Evolutionary conservation across 371 early-diverging fungal genomes (phyloP).

Genomic region (Mortierella sp.): DNA sequence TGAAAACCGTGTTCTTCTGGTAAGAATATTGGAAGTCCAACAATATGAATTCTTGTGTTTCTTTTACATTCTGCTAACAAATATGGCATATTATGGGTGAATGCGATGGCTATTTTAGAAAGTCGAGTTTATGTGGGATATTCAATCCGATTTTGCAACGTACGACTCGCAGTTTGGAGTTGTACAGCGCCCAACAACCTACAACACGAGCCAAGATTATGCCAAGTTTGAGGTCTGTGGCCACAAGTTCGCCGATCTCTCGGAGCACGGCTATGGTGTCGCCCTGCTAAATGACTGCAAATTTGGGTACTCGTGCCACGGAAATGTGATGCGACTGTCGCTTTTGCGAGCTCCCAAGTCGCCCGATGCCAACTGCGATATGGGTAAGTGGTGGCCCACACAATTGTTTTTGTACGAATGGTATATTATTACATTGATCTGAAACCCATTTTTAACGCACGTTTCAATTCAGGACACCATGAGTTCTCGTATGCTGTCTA

Average conservation of each 20-base stretch:
- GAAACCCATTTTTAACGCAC: neutral
- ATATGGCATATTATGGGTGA: neutral
- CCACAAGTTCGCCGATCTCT: slow-evolving; percentile 95
- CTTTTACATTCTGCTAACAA: no score
- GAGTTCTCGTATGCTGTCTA: slow-evolving; percentile 91
- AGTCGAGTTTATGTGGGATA: slow-evolving; percentile 92
- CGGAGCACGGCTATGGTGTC: slow-evolving; percentile 95
- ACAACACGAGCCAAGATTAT: slow-evolving; percentile 93
- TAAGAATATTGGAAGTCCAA: slow-evolving; percentile 25
- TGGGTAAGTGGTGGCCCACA: slow-evolving; percentile 53
- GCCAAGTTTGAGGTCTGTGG: slow-evolving; percentile 97
- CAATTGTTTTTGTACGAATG: neutral
- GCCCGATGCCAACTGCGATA: slow-evolving; percentile 78
- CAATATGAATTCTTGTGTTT: neutral
- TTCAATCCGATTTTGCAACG: slow-evolving; percentile 86
- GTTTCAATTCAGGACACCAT: slow-evolving; percentile 66
- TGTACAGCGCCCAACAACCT: slow-evolving; percentile 93
- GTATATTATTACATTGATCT: neutral
- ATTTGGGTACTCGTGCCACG: slow-evolving; percentile 88
- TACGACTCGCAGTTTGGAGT: slow-evolving; percentile 97
- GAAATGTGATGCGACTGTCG: slow-evolving; percentile 85
- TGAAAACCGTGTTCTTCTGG: slow-evolving; percentile 89
- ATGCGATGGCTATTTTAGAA: slow-evolving; percentile 66
- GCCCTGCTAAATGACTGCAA: slow-evolving; percentile 95
- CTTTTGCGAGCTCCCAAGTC: slow-evolving; percentile 90